These are phyloP conservation scores for Chondrostereum purpureum DNA, from an alignment of 1,284 basidiomycete species.

Conservation along the genomic window DNA sequence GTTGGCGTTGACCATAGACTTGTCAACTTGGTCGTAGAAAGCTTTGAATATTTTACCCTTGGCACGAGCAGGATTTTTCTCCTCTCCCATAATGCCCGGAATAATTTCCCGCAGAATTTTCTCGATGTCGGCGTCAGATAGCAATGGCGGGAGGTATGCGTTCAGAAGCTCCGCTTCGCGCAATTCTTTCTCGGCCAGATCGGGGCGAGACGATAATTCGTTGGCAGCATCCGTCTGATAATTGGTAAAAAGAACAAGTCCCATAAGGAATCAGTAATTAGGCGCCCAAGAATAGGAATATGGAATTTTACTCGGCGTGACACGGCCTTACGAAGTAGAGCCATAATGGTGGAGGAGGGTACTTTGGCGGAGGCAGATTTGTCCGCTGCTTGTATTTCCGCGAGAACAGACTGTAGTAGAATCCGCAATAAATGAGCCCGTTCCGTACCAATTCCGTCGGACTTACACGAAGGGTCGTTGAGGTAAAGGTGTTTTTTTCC, in stretches of 20 bases:
- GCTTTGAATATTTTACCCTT: constrained; percentile 49
- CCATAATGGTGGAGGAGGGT: neutral
- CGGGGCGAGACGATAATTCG: constrained; percentile 56
- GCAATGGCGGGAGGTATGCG: constrained; percentile 51
- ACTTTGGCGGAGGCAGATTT: neutral
- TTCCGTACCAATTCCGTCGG: too few relatives aligned
- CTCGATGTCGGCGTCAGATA: constrained; percentile 52
- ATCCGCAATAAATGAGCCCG: too few relatives aligned
- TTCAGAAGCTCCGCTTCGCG: constrained; percentile 50
- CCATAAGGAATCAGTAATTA: neutral
- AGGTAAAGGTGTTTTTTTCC: constrained; percentile 47
- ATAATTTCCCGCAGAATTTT: constrained; percentile 37
- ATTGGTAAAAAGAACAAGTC: neutral
- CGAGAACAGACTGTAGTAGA: neutral
- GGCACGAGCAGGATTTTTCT: constrained; percentile 28
- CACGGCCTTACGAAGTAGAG: neutral
- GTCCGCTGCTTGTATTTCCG: neutral
- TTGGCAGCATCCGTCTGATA: constrained; percentile 53
- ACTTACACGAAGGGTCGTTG: constrained; percentile 61
- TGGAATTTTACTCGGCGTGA: neutral
- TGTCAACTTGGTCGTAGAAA: constrained; percentile 58
- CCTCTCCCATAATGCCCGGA: constrained; percentile 21
- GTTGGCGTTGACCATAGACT: constrained; percentile 46
- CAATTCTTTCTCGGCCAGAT: constrained; percentile 59
- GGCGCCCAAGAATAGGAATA: too few relatives aligned